phyloP scores from a whole-genome alignment of 139 green algal genomes.

The Astrephomene gubernaculifera region DNA sequence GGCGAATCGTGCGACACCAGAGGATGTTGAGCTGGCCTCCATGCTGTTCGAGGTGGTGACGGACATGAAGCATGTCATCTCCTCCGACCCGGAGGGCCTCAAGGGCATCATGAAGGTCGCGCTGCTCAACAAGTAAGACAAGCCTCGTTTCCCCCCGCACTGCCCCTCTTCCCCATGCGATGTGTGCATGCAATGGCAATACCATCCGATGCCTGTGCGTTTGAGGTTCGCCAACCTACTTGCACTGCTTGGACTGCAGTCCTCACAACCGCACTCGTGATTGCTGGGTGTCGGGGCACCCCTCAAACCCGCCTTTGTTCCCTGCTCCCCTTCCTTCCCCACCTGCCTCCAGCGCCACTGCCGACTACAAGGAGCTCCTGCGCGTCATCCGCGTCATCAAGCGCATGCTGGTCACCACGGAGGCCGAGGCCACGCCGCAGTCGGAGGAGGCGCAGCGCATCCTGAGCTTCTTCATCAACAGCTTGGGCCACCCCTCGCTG shows the following conservation, averaged over 20 bases:
- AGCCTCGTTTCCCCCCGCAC: neutral
- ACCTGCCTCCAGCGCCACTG: conserved; percentile 42
- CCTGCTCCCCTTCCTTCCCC: neutral
- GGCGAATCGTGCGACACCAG: conserved; percentile 17
- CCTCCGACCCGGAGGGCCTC: conserved; percentile 47
- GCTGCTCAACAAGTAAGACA: conserved; percentile 43
- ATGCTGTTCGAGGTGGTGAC: conserved; percentile 61
- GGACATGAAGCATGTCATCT: conserved; percentile 56
- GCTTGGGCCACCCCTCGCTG: conserved; percentile 72
- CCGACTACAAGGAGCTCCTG: conserved; percentile 56
- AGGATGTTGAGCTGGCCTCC: conserved; percentile 49
- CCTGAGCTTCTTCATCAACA: conserved; percentile 83
- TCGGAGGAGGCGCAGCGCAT: conserved; percentile 79
- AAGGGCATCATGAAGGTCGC: conserved; percentile 46
- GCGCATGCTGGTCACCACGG: conserved; percentile 57
- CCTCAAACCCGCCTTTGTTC: too few species aligned
- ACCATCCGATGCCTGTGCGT: too few species aligned
- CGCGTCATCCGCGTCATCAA: conserved; percentile 57
- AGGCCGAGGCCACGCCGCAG: conserved; percentile 65
- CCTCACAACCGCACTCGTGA: neutral
- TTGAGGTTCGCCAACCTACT: too few species aligned
- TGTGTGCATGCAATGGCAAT: too few species aligned
- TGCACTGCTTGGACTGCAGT: neutral
- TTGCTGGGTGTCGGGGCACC: too few species aligned
- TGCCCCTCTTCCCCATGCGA: neutral